Evolutionary conservation across 2,329 filamentous ascomycete genomes (phyloP).

Genomic region (Ceratocystiopsis minuta): DNA sequence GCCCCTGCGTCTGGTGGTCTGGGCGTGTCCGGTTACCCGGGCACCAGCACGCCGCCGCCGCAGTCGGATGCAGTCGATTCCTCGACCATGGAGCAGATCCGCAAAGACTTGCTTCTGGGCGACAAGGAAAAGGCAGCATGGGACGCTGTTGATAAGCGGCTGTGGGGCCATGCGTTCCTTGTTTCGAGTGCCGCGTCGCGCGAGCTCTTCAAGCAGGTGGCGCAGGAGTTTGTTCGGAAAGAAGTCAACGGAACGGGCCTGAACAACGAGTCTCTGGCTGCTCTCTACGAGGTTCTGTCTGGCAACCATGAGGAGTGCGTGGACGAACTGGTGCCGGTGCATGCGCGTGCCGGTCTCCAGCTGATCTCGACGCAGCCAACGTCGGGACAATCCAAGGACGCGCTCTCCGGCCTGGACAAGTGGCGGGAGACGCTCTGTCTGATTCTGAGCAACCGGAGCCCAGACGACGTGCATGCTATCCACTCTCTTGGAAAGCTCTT

Average conservation of each 20-base stretch:
- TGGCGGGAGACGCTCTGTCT: conserved; percentile 84
- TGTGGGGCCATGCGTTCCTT: conserved; percentile 94
- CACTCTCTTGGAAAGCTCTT: conserved; percentile 67
- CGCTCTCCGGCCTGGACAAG: conserved; percentile 70
- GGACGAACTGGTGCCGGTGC: conserved; percentile 84
- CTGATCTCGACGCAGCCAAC: conserved; percentile 63
- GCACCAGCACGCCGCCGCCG: not conserved
- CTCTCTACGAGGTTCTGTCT: conserved; percentile 82
- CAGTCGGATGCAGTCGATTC: conserved; percentile 48
- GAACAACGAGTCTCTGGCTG: conserved; percentile 73
- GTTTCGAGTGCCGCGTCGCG: conserved; percentile 63
- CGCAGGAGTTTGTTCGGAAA: conserved; percentile 87
- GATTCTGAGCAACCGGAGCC: conserved; percentile 73
- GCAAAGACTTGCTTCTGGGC: conserved; percentile 55
- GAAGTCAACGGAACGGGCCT: conserved; percentile 72
- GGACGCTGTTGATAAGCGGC: conserved; percentile 76
- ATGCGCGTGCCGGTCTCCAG: conserved; percentile 79
- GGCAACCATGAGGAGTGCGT: conserved; percentile 90
- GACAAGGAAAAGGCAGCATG: conserved; percentile 84
- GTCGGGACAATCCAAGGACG: conserved; percentile 46
- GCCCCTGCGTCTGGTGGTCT: conserved; percentile 4
- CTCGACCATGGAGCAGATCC: conserved; percentile 51
- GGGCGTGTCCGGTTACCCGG: conserved; percentile 6
- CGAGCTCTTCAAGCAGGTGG: conserved; percentile 79
- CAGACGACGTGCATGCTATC: conserved; percentile 60